These are phyloP conservation scores for Phyllosticta citriasiana DNA, from an alignment of 2,329 filamentous ascomycete genomes.

Conservation along the genomic window DNA sequence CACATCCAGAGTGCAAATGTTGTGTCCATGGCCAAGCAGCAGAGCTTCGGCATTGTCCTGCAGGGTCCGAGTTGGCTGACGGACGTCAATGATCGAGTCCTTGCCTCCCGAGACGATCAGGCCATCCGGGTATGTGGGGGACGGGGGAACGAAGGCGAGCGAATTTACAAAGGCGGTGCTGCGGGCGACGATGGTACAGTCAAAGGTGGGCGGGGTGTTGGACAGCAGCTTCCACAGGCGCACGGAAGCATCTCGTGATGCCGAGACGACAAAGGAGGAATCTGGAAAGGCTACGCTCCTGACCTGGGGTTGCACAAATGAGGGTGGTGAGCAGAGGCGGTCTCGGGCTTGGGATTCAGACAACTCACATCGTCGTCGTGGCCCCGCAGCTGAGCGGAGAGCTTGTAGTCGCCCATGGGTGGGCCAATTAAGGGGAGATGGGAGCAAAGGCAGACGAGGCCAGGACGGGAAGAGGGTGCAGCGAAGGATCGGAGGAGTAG, in stretches of 20 bases:
- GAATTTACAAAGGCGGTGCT: slow-evolving; percentile 83
- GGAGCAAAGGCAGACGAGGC: slow-evolving; percentile 6
- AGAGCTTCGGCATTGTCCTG: slow-evolving; percentile 76
- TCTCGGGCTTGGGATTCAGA: neutral
- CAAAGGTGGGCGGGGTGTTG: slow-evolving; percentile 58
- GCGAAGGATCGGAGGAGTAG: slow-evolving; percentile 6
- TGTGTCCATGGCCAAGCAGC: slow-evolving; percentile 75
- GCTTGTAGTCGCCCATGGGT: slow-evolving; percentile 74
- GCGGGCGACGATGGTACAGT: slow-evolving; percentile 67
- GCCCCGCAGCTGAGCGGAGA: slow-evolving; percentile 79
- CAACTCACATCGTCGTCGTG: slow-evolving; percentile 83
- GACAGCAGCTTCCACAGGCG: slow-evolving; percentile 69
- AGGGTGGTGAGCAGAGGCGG: neutral
- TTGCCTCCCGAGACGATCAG: slow-evolving; percentile 81
- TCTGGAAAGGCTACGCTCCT: slow-evolving; percentile 73
- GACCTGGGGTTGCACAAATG: slow-evolving; percentile 50
- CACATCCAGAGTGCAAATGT: slow-evolving; percentile 79
- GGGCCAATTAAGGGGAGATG: slow-evolving; percentile 13
- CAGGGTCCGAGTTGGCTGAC: slow-evolving; percentile 55
- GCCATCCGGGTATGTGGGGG: slow-evolving; percentile 60
- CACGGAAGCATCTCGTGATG: slow-evolving; percentile 84
- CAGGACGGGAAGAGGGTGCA: slow-evolving; percentile 2
- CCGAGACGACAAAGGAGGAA: slow-evolving; percentile 64
- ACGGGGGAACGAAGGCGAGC: slow-evolving; percentile 65
- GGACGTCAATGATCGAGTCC: slow-evolving; percentile 86